Base-by-base conservation (phyloP, 2,329 filamentous ascomycete genomes). In the Aspergillus ustus region DNA sequence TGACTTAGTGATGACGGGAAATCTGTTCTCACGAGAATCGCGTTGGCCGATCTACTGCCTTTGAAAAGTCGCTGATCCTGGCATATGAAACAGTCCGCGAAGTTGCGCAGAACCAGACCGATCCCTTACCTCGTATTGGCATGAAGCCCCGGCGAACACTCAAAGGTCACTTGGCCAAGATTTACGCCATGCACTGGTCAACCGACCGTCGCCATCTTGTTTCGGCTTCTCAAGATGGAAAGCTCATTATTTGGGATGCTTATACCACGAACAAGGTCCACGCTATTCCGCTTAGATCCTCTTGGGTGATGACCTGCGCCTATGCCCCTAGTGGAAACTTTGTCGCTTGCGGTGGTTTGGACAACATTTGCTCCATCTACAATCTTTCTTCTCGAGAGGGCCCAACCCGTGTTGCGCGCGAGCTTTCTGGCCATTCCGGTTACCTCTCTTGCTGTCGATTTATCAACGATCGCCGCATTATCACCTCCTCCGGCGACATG, bases 141-240 rank as follows among this genome's bases (percentile, higher is more conserved):
- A 98, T 99, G 95, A 96, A 95, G 85, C 91, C 94, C 67, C 95
- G 96, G 84, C 91, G 93, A 73, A 97, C 93, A 54, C 85, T 99
- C 69, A 98, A 98, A 84, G 95, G 95, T 69, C 95, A 99, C 85
- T 83, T 99, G 69, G 95, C 95, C 73, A 99, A 99, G 84, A 99
- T 99, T 74, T 99, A 99, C 80, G 95, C 95, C 73, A 99, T 99
- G 95, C 95, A 99, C 84, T 99, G 95, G 95, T 98, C 95, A 37
- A 99, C 95, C 67, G 95, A 99, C 81, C 89, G 95, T 75, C 89
- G 95, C 80, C 95, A 98, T 81, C 88, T 98, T 64, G 95, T 99
- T 56, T 98, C 95, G 13, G 95, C 95, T 66, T 99, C 95, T 70
- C 95, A 99, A 81, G 95, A 99, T 75, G 95, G 95, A 78, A 99